These are phyloP conservation scores for Alternaria sp. DNA, from an alignment of 2,329 filamentous ascomycete genomes.

Conservation along the genomic window DNA sequence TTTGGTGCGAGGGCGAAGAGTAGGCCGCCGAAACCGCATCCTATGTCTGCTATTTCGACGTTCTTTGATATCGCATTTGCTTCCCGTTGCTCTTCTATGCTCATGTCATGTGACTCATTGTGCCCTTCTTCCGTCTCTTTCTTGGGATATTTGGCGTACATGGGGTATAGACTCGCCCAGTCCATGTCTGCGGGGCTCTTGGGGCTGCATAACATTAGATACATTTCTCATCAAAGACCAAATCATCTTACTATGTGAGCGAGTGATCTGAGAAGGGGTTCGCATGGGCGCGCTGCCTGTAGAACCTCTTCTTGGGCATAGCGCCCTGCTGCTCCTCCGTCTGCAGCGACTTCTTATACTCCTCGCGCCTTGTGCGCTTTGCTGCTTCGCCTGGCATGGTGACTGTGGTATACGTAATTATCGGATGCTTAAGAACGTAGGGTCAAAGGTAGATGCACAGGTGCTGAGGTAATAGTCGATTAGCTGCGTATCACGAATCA, in stretches of 20 bases:
- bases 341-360: constrained; percentile 49
- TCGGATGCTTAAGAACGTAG: background rate
- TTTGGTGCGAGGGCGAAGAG: constrained; percentile 83
- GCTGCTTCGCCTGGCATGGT: constrained; percentile 45
- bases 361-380: constrained; percentile 56
- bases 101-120: constrained; percentile 29
- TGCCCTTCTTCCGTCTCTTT: constrained; percentile 19
- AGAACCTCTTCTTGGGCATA: constrained; percentile 93
- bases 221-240: background rate
- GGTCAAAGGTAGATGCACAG: background rate
- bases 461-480: constrained; percentile 25
- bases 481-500: constrained; percentile 16
- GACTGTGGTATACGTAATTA: constrained; percentile 3
- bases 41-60: constrained; percentile 94
- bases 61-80: constrained; percentile 62
- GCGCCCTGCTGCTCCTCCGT: constrained; percentile 56
- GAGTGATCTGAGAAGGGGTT: constrained; percentile 97
- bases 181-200: constrained; percentile 83
- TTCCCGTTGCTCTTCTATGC: constrained; percentile 18
- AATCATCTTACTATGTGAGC: constrained; percentile 73
- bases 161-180: constrained; percentile 85
- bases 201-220: constrained; percentile 64
- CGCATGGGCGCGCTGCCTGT: constrained; percentile 92
- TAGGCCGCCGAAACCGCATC: constrained; percentile 93
- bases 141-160: constrained; percentile 57